Conservation (phyloP, 345 rosid species). For the Brassica cretica region DNA sequence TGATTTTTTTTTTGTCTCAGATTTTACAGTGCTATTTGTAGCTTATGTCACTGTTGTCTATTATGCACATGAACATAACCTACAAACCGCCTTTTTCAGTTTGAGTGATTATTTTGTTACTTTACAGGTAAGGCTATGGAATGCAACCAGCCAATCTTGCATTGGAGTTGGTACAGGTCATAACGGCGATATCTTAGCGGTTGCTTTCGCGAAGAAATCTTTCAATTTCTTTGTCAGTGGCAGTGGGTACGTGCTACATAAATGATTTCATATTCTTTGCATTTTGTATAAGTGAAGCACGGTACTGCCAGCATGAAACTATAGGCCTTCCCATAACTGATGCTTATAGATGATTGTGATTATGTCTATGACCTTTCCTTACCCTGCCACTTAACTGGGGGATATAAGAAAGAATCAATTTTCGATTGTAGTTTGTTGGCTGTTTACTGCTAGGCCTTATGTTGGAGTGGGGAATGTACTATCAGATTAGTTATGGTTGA, state of each 20-base stretch:
- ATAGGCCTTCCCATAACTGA: background rate
- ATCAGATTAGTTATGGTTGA: conserved; percentile 8
- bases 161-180: conserved; percentile 90
- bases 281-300: conserved; percentile 22
- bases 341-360: background rate
- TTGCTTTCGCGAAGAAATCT: conserved; percentile 77
- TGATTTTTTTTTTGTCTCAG: background rate
- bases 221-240: conserved; percentile 81
- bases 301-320: conserved; percentile 13
- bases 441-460: conserved; percentile 15
- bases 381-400: conserved; percentile 14
- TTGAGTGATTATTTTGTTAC: conserved; percentile 24
- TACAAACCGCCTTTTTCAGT: background rate
- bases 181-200: conserved; percentile 86
- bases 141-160: conserved; percentile 62
- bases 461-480: background rate
- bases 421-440: conserved; percentile 3
- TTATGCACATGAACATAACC: conserved; percentile 2
- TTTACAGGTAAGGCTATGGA: conserved; percentile 87
- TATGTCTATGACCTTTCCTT: conserved; percentile 7
- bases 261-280: background rate
- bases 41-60: conserved; percentile 6
- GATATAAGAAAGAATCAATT: background rate
- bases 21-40: background rate
- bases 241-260: conserved; percentile 65